phyloP scores from a whole-genome alignment of 169 alveolate species.

The Eimeria sp. region DNA sequence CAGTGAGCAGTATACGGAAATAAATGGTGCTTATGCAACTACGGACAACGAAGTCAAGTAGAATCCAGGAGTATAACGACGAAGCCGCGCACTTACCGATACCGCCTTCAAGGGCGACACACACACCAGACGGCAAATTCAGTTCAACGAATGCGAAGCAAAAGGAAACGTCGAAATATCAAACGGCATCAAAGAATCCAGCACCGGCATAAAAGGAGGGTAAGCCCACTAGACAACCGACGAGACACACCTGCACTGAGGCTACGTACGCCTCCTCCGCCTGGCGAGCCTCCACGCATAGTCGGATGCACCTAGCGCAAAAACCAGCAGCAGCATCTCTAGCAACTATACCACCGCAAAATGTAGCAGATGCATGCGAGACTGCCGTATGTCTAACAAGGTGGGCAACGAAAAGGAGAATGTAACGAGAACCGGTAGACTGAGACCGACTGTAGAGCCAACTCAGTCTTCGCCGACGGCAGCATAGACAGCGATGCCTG shows the following conservation, averaged over 20 bases:
- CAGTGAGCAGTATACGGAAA: neutral
- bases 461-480: conserved; percentile 74
- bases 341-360: neutral
- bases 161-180: too few relatives aligned
- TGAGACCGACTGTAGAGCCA: conserved; percentile 71
- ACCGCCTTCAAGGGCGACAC: neutral
- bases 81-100: neutral
- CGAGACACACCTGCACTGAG: conserved; percentile 28
- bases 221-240: neutral
- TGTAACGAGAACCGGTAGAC: neutral
- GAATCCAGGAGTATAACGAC: neutral
- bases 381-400: conserved; percentile 8
- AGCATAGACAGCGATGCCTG: conserved; percentile 65
- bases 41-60: neutral
- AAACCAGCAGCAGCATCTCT: neutral
- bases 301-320: conserved; percentile 62
- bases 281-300: conserved; percentile 72
- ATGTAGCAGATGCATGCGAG: neutral
- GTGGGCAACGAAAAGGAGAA: neutral
- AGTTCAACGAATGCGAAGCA: neutral
- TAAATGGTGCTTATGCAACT: neutral
- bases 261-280: conserved; percentile 78
- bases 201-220: neutral
- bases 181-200: neutral
- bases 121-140: neutral